A percentile compares a stretch with the other conserved stretches of the same genome.
Conservation (phyloP, 768 basidiomycete species). For the Tricholoma sp. region DNA sequence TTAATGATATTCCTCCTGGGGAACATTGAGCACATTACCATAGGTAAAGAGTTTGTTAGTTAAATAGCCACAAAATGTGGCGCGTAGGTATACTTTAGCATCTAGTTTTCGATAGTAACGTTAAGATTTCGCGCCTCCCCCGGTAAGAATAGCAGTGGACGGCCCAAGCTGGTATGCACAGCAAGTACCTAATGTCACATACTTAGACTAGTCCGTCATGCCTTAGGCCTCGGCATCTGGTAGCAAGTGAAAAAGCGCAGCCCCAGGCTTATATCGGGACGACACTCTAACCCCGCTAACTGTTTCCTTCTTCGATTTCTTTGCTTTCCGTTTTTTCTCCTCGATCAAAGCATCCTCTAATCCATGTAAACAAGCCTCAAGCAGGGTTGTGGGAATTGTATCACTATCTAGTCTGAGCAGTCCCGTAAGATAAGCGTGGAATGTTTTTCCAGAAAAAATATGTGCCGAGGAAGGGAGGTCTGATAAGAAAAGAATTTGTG, state of each 20-base stretch:
- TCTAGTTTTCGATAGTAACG: too few species aligned
- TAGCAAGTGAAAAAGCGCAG: slow-evolving; percentile 38
- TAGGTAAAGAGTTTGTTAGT: too few species aligned
- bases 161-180: too few species aligned
- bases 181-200: neutral
- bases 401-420: slow-evolving; percentile 15
- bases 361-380: slow-evolving; percentile 42
- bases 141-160: too few species aligned
- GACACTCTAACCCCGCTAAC: neutral
- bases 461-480: slow-evolving; percentile 40
- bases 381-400: slow-evolving; percentile 30
- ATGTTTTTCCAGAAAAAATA: slow-evolving; percentile 51
- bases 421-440: slow-evolving; percentile 50
- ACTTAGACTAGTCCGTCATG: slow-evolving; percentile 14
- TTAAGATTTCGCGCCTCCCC: too few species aligned
- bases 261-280: neutral
- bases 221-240: slow-evolving; percentile 32
- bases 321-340: slow-evolving; percentile 43
- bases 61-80: too few species aligned
- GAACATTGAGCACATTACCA: too few species aligned
- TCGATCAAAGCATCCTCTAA: slow-evolving; percentile 45
- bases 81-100: too few species aligned
- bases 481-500: slow-evolving; percentile 55
- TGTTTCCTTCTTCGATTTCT: slow-evolving; percentile 22
- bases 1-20: too few species aligned